Evolutionary conservation across 345 rosid genomes (phyloP).

Genomic region (Arabidopsis thaliana): TAIR10.1 NC_003074.8:16914001-16914500

Average conservation of each 20-base stretch:
- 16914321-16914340: not conserved
- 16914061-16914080: not conserved
- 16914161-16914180: not conserved
- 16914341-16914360: too few species aligned
- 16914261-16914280: slow-evolving; percentile 28
- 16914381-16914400: too few species aligned
- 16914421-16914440: too few species aligned
- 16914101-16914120: not conserved
- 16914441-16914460: too few species aligned
- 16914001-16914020: slow-evolving; percentile 57
- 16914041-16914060: slow-evolving; percentile 53
- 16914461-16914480: not conserved
- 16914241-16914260: not conserved
- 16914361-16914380: too few species aligned
- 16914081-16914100: not conserved
- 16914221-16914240: not conserved
- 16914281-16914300: not conserved
- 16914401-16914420: too few species aligned
- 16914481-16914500: not conserved
- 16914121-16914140: not conserved
- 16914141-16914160: not conserved
- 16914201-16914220: slow-evolving; percentile 51
- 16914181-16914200: slow-evolving; percentile 24
- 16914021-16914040: slow-evolving; percentile 46
- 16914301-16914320: not conserved